Conservation (phyloP, 164 flowering plant species). For the Houttuynia cordata region DNA sequence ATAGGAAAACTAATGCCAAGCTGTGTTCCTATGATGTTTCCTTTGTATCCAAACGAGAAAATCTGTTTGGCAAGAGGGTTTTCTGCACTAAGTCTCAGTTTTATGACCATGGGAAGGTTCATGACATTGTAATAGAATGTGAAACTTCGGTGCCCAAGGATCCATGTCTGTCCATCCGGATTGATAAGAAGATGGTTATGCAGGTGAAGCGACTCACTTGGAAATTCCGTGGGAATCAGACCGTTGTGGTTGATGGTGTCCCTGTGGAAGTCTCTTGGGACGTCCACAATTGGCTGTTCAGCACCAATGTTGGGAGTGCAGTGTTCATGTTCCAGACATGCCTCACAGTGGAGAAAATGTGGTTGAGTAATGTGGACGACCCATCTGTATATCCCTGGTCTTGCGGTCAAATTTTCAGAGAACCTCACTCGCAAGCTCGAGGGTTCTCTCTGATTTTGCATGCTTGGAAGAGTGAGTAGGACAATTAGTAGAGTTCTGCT, state of each 20-base stretch:
- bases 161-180: slow-evolving; percentile 20
- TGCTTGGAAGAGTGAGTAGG: slow-evolving; percentile 45
- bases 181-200: slow-evolving; percentile 27
- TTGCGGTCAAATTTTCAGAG: slow-evolving; percentile 20
- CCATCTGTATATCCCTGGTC: slow-evolving; percentile 16
- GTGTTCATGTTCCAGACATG: slow-evolving; percentile 77
- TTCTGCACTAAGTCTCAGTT: slow-evolving; percentile 27
- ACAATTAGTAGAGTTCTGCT: slow-evolving; percentile 2
- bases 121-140: slow-evolving; percentile 25
- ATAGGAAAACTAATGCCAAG: slow-evolving; percentile 18
- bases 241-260: slow-evolving; percentile 34
- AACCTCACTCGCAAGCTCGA: slow-evolving; percentile 16
- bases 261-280: slow-evolving; percentile 79
- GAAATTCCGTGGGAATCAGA: slow-evolving; percentile 39
- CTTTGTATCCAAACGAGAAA: slow-evolving; percentile 31
- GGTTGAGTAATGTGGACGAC: slow-evolving; percentile 27
- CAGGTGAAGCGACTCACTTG: slow-evolving; percentile 29
- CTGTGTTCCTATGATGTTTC: slow-evolving; percentile 11
- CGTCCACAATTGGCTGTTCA: slow-evolving; percentile 80
- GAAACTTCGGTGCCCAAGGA: slow-evolving; percentile 16
- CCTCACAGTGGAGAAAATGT: slow-evolving; percentile 53
- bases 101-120: slow-evolving; percentile 23
- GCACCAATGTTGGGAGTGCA: slow-evolving; percentile 43
- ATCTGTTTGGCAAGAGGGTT: slow-evolving; percentile 30
- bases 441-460: slow-evolving; percentile 33